Evolutionary conservation across 495 filamentous ascomycete species (phyloP).

Genomic region (Rhypophila decipiens): DNA sequence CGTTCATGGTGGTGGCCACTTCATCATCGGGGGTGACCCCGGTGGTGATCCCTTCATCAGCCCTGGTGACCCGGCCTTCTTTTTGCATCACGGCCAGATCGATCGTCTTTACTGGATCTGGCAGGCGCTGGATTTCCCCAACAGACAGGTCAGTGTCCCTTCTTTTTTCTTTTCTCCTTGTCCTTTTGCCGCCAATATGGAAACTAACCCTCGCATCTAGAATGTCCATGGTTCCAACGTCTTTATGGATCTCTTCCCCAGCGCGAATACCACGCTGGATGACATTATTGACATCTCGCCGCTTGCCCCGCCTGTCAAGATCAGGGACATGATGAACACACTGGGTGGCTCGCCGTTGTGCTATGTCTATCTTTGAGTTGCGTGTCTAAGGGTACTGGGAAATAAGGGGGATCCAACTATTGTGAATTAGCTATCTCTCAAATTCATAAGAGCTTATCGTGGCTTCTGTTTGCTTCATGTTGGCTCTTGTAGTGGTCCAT

Average conservation of each 20-base stretch:
- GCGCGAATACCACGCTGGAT: conserved; percentile 26
- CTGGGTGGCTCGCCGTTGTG: conserved; percentile 17
- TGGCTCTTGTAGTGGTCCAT: too few relatives aligned
- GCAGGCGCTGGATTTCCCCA: conserved; percentile 52
- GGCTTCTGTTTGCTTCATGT: too few relatives aligned
- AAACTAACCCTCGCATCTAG: too few relatives aligned
- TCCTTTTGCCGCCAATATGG: too few relatives aligned
- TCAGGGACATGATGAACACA: conserved; percentile 26
- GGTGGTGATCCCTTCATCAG: conserved; percentile 50
- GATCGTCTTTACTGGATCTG: conserved; percentile 66
- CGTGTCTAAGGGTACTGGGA: too few relatives aligned
- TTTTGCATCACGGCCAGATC: conserved; percentile 60
- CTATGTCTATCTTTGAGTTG: conserved; percentile 23
- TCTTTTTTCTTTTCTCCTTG: too few relatives aligned
- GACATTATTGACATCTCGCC: conserved; percentile 20
- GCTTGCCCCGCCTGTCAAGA: conserved; percentile 7
- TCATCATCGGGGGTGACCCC: conserved; percentile 27
- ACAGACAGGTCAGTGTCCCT: conserved; percentile 30
- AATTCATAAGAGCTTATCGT: too few relatives aligned
- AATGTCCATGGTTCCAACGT: conserved; percentile 30
- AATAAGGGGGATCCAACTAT: too few relatives aligned
- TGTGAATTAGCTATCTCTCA: too few relatives aligned
- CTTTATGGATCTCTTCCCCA: conserved; percentile 30
- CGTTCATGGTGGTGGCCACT: conserved; percentile 60
- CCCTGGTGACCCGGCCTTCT: conserved; percentile 63